Base-by-base conservation (phyloP, 176 grass and related monocot species). In the Chloris gayana region DNA sequence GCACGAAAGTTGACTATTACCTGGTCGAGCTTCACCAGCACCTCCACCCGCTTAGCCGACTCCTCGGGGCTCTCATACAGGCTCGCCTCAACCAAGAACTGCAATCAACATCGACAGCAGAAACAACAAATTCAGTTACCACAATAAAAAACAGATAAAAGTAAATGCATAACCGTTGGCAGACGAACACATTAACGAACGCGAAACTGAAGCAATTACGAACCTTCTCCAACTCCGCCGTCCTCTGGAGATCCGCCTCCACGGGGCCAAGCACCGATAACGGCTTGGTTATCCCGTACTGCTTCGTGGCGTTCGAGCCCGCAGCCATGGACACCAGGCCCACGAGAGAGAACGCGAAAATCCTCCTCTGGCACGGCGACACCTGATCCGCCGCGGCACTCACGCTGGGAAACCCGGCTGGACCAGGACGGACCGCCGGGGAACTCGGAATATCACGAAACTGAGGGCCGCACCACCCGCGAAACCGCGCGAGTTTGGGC, bases 1-100 rank as follows among this genome's bases (percentile, higher is more conserved):
- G 51, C 3, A 41, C 38, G 7, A 46, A 4, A 72, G 51, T 7
- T 27, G 10, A 61, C 58, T 29, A 29, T 11, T 64, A 99, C 96
- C 90, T 83, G 89, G 59, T 88, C 93, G 58, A 99, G 91, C 85
- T 99, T 83, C 37, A 46, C 37, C 68, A 99, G 73, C 51, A 99
- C 93, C 69, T 95, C 86, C 44, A 75, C 87, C 60, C 93, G 82
- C 84, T 83, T 93, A 34, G 65, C 84, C 8, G 88, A 79, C 77
- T 95, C 96, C 9, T 95, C 84, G 1, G 49, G 24, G 14, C 72
- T 93, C 75, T 91, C 96, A 54, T 95, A 91, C 14, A 99, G 82
- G 21, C 82, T 82, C 4, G 75, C 82, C 60, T 93, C 87, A 60
- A 89, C 72, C 84, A 99, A 86, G n/a, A 95, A 87, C 93, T 99